Percentiles rank a stretch among this genome's conserved stretches.
Conservation (phyloP, 371 early-diverging fungal species). For the Rhizopus delemar region DNA sequence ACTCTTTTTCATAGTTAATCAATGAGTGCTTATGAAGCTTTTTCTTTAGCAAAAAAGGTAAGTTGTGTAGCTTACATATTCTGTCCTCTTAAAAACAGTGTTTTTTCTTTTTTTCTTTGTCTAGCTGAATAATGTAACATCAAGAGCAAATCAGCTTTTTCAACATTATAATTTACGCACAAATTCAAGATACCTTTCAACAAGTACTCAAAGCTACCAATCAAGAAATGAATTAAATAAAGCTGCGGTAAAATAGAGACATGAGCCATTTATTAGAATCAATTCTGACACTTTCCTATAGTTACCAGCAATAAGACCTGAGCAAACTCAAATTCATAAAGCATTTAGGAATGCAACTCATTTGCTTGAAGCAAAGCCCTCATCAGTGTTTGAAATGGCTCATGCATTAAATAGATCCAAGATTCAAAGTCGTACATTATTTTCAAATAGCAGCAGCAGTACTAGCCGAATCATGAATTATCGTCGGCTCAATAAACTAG, state of each 20-base stretch:
- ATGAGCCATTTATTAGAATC: background rate
- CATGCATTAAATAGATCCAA: slow-evolving; percentile 12
- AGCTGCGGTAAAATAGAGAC: slow-evolving; percentile 14
- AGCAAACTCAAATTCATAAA: slow-evolving; percentile 17
- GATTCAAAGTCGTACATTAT: slow-evolving; percentile 21
- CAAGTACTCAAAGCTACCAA: slow-evolving; percentile 6
- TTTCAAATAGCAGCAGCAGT: slow-evolving; percentile 12
- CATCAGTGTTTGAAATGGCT: background rate
- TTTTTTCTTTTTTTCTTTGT: background rate
- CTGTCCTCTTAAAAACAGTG: background rate
- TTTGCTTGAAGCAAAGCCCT: slow-evolving; percentile 15
- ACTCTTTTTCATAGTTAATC: background rate
- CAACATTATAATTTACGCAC: slow-evolving; percentile 21
- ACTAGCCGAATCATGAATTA: slow-evolving; percentile 20
- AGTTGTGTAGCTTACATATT: background rate
- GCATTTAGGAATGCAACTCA: slow-evolving; percentile 17
- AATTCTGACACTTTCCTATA: background rate
- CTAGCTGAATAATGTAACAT: slow-evolving; percentile 23
- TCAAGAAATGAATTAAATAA: slow-evolving; percentile 25
- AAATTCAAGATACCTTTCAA: slow-evolving; percentile 5
- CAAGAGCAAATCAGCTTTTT: slow-evolving; percentile 28
- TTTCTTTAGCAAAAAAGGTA: slow-evolving; percentile 30
- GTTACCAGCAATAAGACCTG: slow-evolving; percentile 16
- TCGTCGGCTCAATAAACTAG: slow-evolving; percentile 44
- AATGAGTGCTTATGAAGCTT: slow-evolving; percentile 27